Evolutionary conservation across 2,329 filamentous ascomycete species (phyloP).

Genomic region (Neophaeococcomyces mojaviensis): DNA sequence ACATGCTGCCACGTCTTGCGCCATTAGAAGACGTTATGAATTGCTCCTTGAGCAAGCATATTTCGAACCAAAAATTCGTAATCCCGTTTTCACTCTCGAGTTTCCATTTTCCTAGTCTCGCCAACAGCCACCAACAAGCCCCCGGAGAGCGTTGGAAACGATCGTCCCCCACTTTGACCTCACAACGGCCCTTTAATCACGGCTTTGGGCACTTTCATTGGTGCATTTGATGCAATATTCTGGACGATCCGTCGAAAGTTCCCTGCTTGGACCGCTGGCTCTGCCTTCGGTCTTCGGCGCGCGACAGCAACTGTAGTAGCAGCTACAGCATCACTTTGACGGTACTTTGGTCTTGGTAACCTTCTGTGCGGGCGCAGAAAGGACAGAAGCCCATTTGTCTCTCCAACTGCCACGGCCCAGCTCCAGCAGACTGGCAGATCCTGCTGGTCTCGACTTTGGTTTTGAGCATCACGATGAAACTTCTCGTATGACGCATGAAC

Average conservation of each 20-base stretch:
- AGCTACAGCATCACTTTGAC: neutral
- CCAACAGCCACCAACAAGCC: neutral
- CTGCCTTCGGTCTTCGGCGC: constrained; percentile 5
- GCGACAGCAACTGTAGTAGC: constrained; percentile 3
- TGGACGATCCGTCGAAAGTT: too few species aligned
- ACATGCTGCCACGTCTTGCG: constrained; percentile 10
- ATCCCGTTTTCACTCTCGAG: neutral
- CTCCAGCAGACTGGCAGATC: constrained; percentile 7
- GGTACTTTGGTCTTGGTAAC: neutral
- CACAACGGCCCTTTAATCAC: constrained; percentile 1
- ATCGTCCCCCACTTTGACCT: constrained; percentile 6
- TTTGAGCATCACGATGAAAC: constrained; percentile 5
- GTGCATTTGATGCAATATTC: neutral
- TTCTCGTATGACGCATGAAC: constrained; percentile 11
- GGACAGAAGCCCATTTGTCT: neutral
- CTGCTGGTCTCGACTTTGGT: constrained; percentile 5
- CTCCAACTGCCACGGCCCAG: neutral
- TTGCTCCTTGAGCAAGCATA: neutral
- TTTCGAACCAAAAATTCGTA: neutral
- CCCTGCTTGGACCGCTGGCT: neutral
- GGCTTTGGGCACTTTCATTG: constrained; percentile 5
- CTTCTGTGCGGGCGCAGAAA: constrained; percentile 7
- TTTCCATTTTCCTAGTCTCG: neutral
- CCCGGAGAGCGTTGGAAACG: neutral
- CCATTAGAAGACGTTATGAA: constrained; percentile 2